Percentiles rank a stretch among this genome's conserved stretches.
These are phyloP conservation scores for Alternaria sp. DNA, from an alignment of 2,329 filamentous ascomycete genomes.

Conservation along the genomic window DNA sequence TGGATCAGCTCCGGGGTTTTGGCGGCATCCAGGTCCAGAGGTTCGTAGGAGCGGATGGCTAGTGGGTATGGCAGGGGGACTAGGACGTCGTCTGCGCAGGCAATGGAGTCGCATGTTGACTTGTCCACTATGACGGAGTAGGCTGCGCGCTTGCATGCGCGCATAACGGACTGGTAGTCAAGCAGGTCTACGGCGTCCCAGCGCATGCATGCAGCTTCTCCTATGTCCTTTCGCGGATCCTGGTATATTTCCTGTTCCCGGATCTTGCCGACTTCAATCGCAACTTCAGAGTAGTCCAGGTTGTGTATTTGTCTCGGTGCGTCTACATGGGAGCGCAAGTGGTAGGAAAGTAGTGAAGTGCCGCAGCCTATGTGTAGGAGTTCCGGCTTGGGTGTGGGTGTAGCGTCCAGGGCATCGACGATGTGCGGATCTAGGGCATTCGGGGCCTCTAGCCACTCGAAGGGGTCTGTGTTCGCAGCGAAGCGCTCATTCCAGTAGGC, in stretches of 20 bases:
- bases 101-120: slow-evolving; percentile 47
- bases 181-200: slow-evolving; percentile 47
- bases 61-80: slow-evolving; percentile 41
- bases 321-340: slow-evolving; percentile 41
- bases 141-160: slow-evolving; percentile 22
- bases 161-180: slow-evolving; percentile 38
- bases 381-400: slow-evolving; percentile 20
- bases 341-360: slow-evolving; percentile 46
- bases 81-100: slow-evolving; percentile 43
- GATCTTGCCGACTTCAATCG: slow-evolving; percentile 39
- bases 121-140: slow-evolving; percentile 49
- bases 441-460: slow-evolving; percentile 48
- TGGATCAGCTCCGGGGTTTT: slow-evolving; percentile 33
- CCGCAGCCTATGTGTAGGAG: slow-evolving; percentile 50
- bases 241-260: slow-evolving; percentile 37
- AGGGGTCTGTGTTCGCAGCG: slow-evolving; percentile 38
- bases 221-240: background rate
- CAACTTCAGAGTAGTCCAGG: slow-evolving; percentile 47
- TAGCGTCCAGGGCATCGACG: slow-evolving; percentile 24
- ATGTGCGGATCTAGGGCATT: slow-evolving; percentile 38
- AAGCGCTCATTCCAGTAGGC: slow-evolving; percentile 50
- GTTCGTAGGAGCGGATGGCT: slow-evolving; percentile 7
- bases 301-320: slow-evolving; percentile 45
- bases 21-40: slow-evolving; percentile 1
- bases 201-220: slow-evolving; percentile 23